Percentiles rank a stretch among this genome's conserved stretches.
These are phyloP conservation scores for Posidonia oceanica DNA, from an alignment of 116 monocot species.

Conservation along the genomic window DNA sequence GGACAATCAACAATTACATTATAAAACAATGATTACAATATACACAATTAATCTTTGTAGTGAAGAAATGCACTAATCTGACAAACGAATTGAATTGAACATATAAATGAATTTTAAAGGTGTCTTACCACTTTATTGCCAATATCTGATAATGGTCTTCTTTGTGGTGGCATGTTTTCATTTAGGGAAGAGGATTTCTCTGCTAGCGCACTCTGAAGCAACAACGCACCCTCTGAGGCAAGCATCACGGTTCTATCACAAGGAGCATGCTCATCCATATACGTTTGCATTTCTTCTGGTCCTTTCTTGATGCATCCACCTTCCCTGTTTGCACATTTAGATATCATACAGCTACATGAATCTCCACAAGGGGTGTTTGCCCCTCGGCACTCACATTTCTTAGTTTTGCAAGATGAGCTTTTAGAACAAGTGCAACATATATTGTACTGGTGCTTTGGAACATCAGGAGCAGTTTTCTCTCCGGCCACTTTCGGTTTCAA, in stretches of 20 bases:
- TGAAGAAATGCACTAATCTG: neutral
- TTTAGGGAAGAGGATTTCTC: slow-evolving; percentile 14
- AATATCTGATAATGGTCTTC: slow-evolving; percentile 73
- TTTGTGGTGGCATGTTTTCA: slow-evolving; percentile 11
- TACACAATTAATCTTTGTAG: no score
- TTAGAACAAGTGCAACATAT: slow-evolving; percentile 64
- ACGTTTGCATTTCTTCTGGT: slow-evolving; percentile 1
- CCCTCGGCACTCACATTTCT: slow-evolving; percentile 79
- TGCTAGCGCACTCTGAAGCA: slow-evolving; percentile 53
- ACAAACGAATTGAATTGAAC: neutral
- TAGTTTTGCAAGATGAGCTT: slow-evolving; percentile 67
- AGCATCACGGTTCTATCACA: slow-evolving; percentile 30
- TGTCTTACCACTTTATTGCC: slow-evolving; percentile 54
- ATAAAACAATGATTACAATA: no score
- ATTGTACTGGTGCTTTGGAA: neutral
- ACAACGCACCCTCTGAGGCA: slow-evolving; percentile 39
- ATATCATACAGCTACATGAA: slow-evolving; percentile 48
- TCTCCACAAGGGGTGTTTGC: slow-evolving; percentile 25
- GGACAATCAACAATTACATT: no score
- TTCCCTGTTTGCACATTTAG: slow-evolving; percentile 68
- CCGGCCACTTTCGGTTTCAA: slow-evolving; percentile 6
- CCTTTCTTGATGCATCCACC: slow-evolving; percentile 5
- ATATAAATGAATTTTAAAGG: neutral
- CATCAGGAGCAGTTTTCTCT: slow-evolving; percentile 8
- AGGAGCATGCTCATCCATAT: slow-evolving; percentile 14